Evolutionary conservation across 1,284 basidiomycete species (phyloP), one percentile per base, ranked within the genome.

Genomic region (Macrocybe sp.): DNA sequence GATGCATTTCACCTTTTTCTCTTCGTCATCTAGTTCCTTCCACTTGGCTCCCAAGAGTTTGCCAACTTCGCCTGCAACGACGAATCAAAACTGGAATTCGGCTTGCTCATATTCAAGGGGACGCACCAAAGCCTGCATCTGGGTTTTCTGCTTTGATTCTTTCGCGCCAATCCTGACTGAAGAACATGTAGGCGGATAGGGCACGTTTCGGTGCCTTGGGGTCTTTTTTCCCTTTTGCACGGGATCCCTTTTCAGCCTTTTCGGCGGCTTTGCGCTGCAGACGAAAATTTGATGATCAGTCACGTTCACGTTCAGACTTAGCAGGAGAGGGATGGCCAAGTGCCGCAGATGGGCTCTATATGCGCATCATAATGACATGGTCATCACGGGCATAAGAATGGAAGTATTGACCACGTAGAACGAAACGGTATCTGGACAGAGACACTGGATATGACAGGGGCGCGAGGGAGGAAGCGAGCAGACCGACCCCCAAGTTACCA

Each of bases 111-210:
- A 22, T 4, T 22, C 22, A 22, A 22, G 22, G 22, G 22, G 22
- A 22, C 22, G 22, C 4, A 22, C 94, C 94, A 64, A 97, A 97
- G 51, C 85, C 80, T 36, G 92, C 94, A 52, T 94, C 91, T 48
- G 93, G 92, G 76, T 97, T 97, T 74, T 96, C 95, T 49, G 79
- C 63, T 83, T 95, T 96, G 79, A 97, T 90, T 63, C 87, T 83
- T 71, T 96, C 90, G 64, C 94, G 82, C 86, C 90, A 90, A 72
- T 95, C 94, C 69, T 94, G 91, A 62, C 84, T 87, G 79, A 97
- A 97, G 87, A 95, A 95, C 94, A 98, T 97, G 76, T 97, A 98
- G 47, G 94, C 93, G 45, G 93, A 96, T 46, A 97, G 79, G 2
- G 92, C 87, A 46, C 92, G 82, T 73, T 95, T 95, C 51, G 92